These are phyloP conservation scores for Pseudocercospora pini-densiflorae DNA, from an alignment of 2,329 filamentous ascomycete species.

Conservation along the genomic window DNA sequence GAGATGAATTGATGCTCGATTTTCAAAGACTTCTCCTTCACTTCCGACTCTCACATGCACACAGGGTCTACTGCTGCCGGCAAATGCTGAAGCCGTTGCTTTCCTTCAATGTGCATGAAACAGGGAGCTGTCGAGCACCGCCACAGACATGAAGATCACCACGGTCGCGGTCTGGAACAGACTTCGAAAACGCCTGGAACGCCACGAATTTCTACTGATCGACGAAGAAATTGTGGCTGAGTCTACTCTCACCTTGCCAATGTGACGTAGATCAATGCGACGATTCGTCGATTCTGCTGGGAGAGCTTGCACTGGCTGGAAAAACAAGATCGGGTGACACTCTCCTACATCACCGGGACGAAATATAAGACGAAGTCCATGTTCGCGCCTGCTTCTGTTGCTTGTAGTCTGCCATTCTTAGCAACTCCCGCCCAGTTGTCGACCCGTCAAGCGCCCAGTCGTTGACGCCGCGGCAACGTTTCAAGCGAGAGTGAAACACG, in stretches of 20 bases:
- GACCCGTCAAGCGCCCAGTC: conserved; percentile 17
- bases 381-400: conserved; percentile 2
- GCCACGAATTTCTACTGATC: not conserved
- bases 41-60: not conserved
- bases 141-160: not conserved
- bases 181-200: not conserved
- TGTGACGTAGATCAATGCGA: not conserved
- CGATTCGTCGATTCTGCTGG: not conserved
- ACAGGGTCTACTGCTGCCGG: not conserved
- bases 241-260: not conserved
- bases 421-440: conserved; percentile 10
- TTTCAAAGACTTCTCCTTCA: not conserved
- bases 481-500: conserved; percentile 12
- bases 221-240: no score
- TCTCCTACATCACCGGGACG: conserved; percentile 3
- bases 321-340: conserved; percentile 13
- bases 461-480: conserved; percentile 14
- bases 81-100: not conserved
- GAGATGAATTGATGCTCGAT: not conserved
- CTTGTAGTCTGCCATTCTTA: conserved; percentile 3
- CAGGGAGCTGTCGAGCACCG: not conserved
- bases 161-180: not conserved
- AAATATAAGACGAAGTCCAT: conserved; percentile 3
- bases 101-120: not conserved
- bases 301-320: not conserved